phyloP scores from a whole-genome alignment of 2,329 filamentous ascomycete species.

The Colletotrichum liaoningense region DNA sequence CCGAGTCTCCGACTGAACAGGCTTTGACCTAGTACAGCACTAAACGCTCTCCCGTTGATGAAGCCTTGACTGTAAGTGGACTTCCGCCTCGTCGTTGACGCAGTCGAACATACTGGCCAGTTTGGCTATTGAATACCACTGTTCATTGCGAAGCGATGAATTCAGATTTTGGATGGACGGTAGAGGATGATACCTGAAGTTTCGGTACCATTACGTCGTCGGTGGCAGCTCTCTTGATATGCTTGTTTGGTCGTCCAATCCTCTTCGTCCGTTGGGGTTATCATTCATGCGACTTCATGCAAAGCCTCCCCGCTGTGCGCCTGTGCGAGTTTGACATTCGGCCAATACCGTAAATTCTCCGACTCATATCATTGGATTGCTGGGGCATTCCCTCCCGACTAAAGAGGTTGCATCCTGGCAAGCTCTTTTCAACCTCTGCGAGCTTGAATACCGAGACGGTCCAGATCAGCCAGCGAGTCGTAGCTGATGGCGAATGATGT shows the following conservation, averaged over 20 bases:
- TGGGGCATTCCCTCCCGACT: constrained; percentile 4
- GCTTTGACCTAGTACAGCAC: constrained; percentile 6
- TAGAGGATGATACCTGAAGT: not conserved
- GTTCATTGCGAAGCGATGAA: not conserved
- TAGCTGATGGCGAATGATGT: not conserved
- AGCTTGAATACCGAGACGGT: constrained; percentile 15
- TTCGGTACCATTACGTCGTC: constrained; percentile 1
- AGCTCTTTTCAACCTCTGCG: not conserved
- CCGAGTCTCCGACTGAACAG: constrained; percentile 13
- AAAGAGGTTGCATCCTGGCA: not conserved
- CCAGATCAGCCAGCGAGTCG: not conserved
- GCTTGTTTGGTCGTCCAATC: constrained; percentile 15
- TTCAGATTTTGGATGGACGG: not conserved
- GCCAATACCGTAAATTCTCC: constrained; percentile 28
- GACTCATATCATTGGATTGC: not conserved
- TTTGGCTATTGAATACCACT: not conserved
- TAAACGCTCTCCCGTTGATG: constrained; percentile 7
- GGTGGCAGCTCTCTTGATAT: constrained; percentile 12
- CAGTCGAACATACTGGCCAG: not conserved
- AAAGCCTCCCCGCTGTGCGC: not conserved
- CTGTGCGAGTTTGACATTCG: not conserved
- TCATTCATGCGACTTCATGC: constrained; percentile 28
- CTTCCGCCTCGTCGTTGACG: not conserved
- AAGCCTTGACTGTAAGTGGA: not conserved
- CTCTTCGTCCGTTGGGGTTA: not conserved